phyloP scores from a whole-genome alignment of 1,284 basidiomycete species.

The Cronartium quercuum region DNA sequence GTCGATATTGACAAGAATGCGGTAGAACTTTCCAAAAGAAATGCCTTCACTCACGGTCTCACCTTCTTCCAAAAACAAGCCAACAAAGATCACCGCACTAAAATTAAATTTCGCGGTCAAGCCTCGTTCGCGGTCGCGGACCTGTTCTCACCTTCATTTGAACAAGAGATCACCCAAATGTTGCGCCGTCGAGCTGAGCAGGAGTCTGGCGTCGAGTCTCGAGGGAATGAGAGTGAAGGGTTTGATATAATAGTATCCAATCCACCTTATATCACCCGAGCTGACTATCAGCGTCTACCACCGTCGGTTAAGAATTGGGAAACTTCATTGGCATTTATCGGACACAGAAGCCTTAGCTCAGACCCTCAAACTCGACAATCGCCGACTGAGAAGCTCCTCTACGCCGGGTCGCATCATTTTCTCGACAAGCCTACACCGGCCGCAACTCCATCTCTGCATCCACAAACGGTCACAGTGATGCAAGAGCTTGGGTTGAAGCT shows the following conservation, averaged over 20 bases:
- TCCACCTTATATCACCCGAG: slow-evolving; percentile 78
- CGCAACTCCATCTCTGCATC: neutral
- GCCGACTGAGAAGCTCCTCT: neutral
- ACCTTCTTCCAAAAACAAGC: slow-evolving; percentile 1
- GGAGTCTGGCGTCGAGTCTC: neutral
- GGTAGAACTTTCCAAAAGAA: slow-evolving; percentile 64
- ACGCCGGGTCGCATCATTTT: slow-evolving; percentile 2
- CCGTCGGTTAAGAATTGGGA: slow-evolving; percentile 68
- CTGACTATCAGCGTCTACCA: slow-evolving; percentile 62
- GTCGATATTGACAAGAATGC: slow-evolving; percentile 68
- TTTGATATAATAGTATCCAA: slow-evolving; percentile 80
- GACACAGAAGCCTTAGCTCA: slow-evolving; percentile 44
- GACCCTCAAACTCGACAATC: neutral
- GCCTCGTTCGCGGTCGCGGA: slow-evolving; percentile 45
- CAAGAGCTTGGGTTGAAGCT: neutral
- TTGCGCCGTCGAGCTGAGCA: neutral
- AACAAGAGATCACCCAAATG: slow-evolving; percentile 1
- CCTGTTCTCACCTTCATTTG: slow-evolving; percentile 20
- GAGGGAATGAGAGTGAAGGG: neutral
- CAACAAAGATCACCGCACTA: neutral
- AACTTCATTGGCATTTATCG: slow-evolving; percentile 70
- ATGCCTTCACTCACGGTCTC: slow-evolving; percentile 56
- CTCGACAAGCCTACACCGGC: neutral
- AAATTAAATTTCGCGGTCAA: slow-evolving; percentile 30
- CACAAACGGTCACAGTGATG: neutral